These are phyloP conservation scores for Dimargaris cristalligena DNA, from an alignment of 192 early-diverging fungal species.

Conservation along the genomic window DNA sequence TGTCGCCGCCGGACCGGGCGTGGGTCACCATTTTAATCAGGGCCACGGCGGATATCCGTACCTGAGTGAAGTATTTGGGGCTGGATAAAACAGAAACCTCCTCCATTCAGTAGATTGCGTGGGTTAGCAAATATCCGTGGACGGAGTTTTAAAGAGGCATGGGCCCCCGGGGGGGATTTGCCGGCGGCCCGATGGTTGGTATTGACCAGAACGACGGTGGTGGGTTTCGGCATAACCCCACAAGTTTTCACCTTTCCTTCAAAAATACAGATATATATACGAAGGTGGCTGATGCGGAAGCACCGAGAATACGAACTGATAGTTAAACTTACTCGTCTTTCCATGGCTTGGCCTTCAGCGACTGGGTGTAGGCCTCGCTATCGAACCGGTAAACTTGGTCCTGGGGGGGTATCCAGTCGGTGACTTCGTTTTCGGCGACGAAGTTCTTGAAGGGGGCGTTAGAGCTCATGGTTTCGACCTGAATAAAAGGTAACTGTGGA, in stretches of 20 bases:
- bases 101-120: no score
- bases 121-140: neutral
- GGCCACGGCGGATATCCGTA: conserved; percentile 87
- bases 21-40: conserved; percentile 98
- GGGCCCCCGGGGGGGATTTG: neutral
- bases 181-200: neutral
- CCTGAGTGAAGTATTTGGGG: conserved; percentile 69
- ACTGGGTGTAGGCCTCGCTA: conserved; percentile 40
- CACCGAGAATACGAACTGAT: no score
- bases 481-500: no score
- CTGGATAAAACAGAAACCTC: no score
- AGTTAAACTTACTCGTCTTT: conserved; percentile 56
- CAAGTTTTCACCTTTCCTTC: no score
- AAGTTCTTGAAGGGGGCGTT: neutral
- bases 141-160: neutral
- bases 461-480: neutral
- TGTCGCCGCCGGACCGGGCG: conserved; percentile 86
- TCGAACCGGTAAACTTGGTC: conserved; percentile 77
- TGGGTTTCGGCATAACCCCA: no score
- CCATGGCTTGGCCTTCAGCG: conserved; percentile 60
- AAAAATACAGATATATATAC: no score
- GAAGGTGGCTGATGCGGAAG: no score
- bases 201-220: neutral
- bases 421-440: neutral
- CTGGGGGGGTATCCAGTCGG: conserved; percentile 8